Evolutionary conservation across 192 early-diverging fungal species (phyloP), one percentile per base, ranked within the genome.

Genomic region (Backusella psychrophila): DNA sequence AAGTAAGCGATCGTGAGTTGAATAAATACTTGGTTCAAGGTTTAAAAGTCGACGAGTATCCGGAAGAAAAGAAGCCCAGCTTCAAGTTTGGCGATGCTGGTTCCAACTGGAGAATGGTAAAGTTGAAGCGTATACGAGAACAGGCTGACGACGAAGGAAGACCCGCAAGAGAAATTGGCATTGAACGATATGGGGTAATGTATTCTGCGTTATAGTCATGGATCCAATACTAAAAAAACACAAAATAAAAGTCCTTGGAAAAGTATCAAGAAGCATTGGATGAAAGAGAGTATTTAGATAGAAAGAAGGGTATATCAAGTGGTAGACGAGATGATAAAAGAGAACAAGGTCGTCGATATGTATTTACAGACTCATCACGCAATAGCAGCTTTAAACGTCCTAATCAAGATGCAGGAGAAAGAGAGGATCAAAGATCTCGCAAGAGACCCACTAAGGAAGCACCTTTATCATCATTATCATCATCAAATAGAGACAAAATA

Each of bases 51-150:
- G 80, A 85, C 11, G 71, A 87, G 11, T 80, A 80, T 59, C 81
- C 83, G 0, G 75, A 52, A 19, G 69, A 80, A 78, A 76, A 81
- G 66, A 87, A 84, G 70, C 70, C 75, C 35, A 71, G 78, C 0
- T 81, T 83, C 73, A 82, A 84, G 21, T 82, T 85, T 75, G 87
- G 87, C 3, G 87, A 88, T 68, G 85, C 85, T 12, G 88, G 88
- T 6, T 90, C 88, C 21, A 87, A 71, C 34, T 95, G 94, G 94
- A 83, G 93, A 59, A 95, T 95, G 93, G 91, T 91, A 76, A 94
- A 94, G 68, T 82, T 95, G 33, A 87, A 85, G 69, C 82, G 90
- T 38, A 83, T 89, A 29, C 83, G 81, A 75, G 92, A 95, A 66
- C 85, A 88, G 14, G 92, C 93, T 6, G 86, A 89, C 63, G 91